A percentile compares a stretch with the other conserved stretches of the same genome.
Evolutionary conservation across 345 rosid species (phyloP).

Genomic region (Gossypium anomalum): DNA sequence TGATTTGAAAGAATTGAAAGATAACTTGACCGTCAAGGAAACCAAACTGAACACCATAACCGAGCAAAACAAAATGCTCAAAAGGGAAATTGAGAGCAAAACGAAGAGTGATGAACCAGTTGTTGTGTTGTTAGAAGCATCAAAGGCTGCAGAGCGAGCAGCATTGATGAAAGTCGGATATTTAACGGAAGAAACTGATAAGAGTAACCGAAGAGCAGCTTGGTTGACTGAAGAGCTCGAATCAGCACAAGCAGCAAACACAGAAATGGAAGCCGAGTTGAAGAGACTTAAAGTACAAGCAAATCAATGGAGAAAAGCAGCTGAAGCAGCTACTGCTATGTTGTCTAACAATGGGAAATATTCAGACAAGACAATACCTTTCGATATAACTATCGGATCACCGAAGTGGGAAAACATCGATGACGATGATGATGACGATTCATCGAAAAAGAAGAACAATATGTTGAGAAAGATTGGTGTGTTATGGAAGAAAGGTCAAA

Average conservation of each 20-base stretch:
- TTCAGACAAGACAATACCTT: conserved; percentile 53
- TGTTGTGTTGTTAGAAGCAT: conserved; percentile 36
- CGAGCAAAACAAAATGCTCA: conserved; percentile 55
- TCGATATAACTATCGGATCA: conserved; percentile 50
- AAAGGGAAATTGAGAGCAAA: conserved; percentile 43
- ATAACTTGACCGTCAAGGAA: conserved; percentile 47
- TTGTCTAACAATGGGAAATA: conserved; percentile 73
- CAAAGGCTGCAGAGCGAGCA: conserved; percentile 52
- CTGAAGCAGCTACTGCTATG: conserved; percentile 92
- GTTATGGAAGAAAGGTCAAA: conserved; percentile 83
- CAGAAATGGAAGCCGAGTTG: conserved; percentile 78
- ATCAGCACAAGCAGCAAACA: conserved; percentile 63
- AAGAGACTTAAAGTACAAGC: conserved; percentile 91
- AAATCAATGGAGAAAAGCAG: conserved; percentile 99
- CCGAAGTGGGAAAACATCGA: conserved; percentile 70
- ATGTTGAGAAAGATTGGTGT: conserved; percentile 89
- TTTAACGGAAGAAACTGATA: conserved; percentile 67
- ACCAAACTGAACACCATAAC: conserved; percentile 38
- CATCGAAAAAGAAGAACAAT: conserved; percentile 84
- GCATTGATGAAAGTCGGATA: conserved; percentile 59
- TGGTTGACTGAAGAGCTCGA: conserved; percentile 61
- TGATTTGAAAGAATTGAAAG: conserved; percentile 49
- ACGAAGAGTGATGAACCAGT: conserved; percentile 44
- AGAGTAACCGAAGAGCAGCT: conserved; percentile 61
- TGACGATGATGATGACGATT: conserved; percentile 47